Conservation (phyloP, 179 eudicot species). For the Spergularia azorica region DNA sequence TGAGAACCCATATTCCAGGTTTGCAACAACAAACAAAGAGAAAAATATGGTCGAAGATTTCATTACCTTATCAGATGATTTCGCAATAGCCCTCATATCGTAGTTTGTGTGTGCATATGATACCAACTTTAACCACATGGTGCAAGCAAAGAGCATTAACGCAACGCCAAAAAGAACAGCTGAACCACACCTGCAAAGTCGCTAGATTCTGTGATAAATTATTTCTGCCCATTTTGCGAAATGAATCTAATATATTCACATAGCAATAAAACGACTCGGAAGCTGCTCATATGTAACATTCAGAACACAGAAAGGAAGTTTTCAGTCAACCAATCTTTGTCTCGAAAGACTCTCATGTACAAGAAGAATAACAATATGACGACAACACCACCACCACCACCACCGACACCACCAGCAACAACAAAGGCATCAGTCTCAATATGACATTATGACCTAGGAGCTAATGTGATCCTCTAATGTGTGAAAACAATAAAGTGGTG, state of each 20-base stretch:
- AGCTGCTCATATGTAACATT: neutral
- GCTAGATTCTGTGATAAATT: conserved; percentile 21
- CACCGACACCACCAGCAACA: too few relatives aligned
- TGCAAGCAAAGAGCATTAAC: conserved; percentile 87
- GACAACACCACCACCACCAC: too few relatives aligned
- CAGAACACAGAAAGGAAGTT: neutral
- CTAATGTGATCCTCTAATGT: too few relatives aligned
- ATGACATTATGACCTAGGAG: too few relatives aligned
- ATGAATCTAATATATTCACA: neutral
- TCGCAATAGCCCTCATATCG: conserved; percentile 76
- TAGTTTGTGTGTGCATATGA: conserved; percentile 94
- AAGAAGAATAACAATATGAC: too few relatives aligned
- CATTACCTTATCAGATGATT: conserved; percentile 62
- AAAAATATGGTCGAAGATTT: neutral
- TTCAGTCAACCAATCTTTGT: neutral
- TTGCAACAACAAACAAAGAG: neutral
- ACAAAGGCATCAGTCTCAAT: too few relatives aligned
- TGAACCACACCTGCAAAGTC: conserved; percentile 79
- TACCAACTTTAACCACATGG: conserved; percentile 90
- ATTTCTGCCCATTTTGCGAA: neutral
- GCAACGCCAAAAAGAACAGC: conserved; percentile 82
- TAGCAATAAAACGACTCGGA: too few relatives aligned
- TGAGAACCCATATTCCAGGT: neutral
- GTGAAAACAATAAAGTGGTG: too few relatives aligned
- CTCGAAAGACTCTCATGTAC: too few relatives aligned